These are phyloP conservation scores for Vigna unguiculata DNA, from an alignment of 306 rosid species.

Conservation along the genomic window DNA sequence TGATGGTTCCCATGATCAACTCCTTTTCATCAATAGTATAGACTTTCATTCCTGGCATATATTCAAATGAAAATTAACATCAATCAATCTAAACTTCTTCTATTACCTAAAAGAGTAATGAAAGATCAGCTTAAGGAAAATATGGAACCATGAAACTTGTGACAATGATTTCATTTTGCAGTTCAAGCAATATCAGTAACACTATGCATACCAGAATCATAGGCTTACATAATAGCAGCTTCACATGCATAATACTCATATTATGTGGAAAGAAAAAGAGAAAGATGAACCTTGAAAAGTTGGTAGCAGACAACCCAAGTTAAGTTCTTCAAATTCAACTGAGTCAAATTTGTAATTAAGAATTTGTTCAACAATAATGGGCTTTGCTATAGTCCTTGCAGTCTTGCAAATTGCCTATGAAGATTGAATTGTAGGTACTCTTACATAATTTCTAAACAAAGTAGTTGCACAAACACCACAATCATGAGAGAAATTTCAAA, in stretches of 20 bases:
- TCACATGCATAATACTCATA: neutral
- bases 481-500: constrained; percentile 3
- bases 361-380: constrained; percentile 91
- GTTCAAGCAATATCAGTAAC: neutral
- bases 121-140: neutral
- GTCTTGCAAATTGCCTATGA: constrained; percentile 89
- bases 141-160: neutral
- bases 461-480: constrained; percentile 4
- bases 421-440: constrained; percentile 28
- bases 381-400: constrained; percentile 73
- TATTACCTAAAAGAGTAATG: neutral
- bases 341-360: constrained; percentile 90
- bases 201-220: neutral
- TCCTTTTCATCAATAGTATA: constrained; percentile 86
- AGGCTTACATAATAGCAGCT: neutral
- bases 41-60: constrained; percentile 84
- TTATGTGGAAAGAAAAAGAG: constrained; percentile 26
- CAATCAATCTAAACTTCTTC: neutral
- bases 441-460: constrained; percentile 1
- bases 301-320: constrained; percentile 82
- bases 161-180: neutral
- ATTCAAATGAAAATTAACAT: constrained; percentile 44
- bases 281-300: constrained; percentile 80
- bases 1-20: constrained; percentile 80
- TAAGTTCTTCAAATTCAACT: constrained; percentile 79